Base-by-base conservation (phyloP, 768 basidiomycete genomes). In the Melanogaster broomeanus region DNA sequence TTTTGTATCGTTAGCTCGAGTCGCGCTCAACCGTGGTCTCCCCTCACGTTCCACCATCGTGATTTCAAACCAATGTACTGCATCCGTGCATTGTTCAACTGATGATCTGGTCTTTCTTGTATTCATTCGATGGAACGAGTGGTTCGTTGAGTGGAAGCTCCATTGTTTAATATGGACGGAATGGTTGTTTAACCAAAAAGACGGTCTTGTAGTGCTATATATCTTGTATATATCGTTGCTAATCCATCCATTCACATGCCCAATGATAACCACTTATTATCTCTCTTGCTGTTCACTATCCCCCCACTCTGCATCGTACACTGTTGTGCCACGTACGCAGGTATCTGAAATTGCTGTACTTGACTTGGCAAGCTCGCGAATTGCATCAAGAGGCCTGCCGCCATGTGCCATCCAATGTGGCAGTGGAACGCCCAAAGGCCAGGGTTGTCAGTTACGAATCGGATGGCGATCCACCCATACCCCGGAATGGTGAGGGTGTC, bases 391-490 rank as follows among this genome's bases (percentile, higher is more conserved):
- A 77, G 57, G 8, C 75, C 75, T 0, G 72, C 64, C 0, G 71
- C 69, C 70, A 73, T 74, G 52, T 72, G 69, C 72, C 72, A 72
- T 42, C 51, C 61, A 57, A 63, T 62, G 53, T 74, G 77, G 33
- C 76, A 77, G 57, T 77, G 76, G 62, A 78, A 73, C 1, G 74
- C 72, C 76, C 76, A 78, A 34, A 74, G 50, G 27, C 77, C 76
- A 0, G 77, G 72, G 48, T 77, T 77, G 57, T 77, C 74, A 6
- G 70, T 67, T 15, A 74, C 61, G 51, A 76, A 76, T 27, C 77
- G 71, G 19, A 78, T 63, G 16, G 64, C 61, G 25, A 66, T 56
- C 59, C 63, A 77, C 25, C 68, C 67, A 50, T 59, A 76, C 18
- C 69, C 69, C 1, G 74, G 75, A 37, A 78, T 52, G 33, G 74